Evolutionary conservation across 2,329 filamentous ascomycete genomes (phyloP), one percentile per base, ranked within the genome.

Genomic region (Verticillium albo-atrum): DNA sequence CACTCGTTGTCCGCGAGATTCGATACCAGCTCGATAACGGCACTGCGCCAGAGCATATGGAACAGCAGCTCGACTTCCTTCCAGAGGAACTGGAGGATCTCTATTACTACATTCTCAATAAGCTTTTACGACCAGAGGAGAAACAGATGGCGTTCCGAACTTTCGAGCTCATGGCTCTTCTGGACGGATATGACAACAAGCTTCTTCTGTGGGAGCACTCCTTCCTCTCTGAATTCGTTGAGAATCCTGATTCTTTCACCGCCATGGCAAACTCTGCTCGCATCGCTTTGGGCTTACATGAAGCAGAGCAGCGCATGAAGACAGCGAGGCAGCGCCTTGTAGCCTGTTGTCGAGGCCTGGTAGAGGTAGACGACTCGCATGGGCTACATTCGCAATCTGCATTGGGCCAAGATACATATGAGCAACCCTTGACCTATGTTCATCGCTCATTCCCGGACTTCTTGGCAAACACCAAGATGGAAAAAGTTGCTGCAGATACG

Each of bases 41-140:
- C 15, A 17, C n/a, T 12, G 30, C 14, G 26, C 30, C 23, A 3
- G 25, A 35, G 4, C 20, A 55, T 10, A 3, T 55, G n/a, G n/a
- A 35, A 5, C 14, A 12, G 10, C 23, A 35, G 17, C 54, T 55
- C 12, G 54, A 55, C 12, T 27, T 14, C n/a, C 7, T 55, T 4
- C 54, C 54, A 15, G n/a, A 17, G 6, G 54, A 55, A n/a, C 54
- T 55, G 7, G 32, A 37, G 10, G 54, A 55, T 25, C 32, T 55
- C 17, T 55, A 35, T 7, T 25, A 10, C 10, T 55, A 35, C 32
- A 55, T 42, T 17, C 28, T 55, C 6, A 35, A 15, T 10, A 14
- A 35, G 14, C 32, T 55, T 15, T 12, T 55, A 15, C 32, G 17
- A 25, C 23, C 30, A 26, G 54, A 55, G 3, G 54, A 55, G n/a